phyloP scores from a whole-genome alignment of 2,329 filamentous ascomycete species.

The Ascochyta clinopodiicola region DNA sequence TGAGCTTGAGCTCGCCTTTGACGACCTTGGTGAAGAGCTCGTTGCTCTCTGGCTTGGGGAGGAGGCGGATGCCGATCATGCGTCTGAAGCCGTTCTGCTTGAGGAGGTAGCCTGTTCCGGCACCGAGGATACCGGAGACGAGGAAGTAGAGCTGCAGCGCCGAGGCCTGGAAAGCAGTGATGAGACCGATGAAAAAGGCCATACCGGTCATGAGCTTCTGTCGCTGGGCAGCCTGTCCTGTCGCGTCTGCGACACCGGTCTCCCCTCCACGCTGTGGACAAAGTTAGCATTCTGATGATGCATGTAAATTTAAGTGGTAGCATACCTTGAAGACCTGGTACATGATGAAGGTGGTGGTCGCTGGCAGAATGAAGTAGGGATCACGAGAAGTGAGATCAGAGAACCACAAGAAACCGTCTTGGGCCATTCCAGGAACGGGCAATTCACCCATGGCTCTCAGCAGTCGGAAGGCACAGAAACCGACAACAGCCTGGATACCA shows the following conservation, averaged over 20 bases:
- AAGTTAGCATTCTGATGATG: slow-evolving; percentile 27
- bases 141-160: slow-evolving; percentile 70
- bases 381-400: slow-evolving; percentile 76
- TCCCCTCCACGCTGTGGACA: slow-evolving; percentile 57
- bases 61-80: slow-evolving; percentile 43
- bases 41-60: slow-evolving; percentile 33
- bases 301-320: slow-evolving; percentile 7
- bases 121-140: slow-evolving; percentile 50
- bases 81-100: slow-evolving; percentile 46
- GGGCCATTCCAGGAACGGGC: slow-evolving; percentile 80
- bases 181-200: slow-evolving; percentile 59
- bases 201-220: slow-evolving; percentile 56
- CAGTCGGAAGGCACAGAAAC: slow-evolving; percentile 81
- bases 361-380: slow-evolving; percentile 78
- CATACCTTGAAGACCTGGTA: slow-evolving; percentile 65
- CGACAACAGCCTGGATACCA: slow-evolving; percentile 70
- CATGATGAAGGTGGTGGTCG: slow-evolving; percentile 63
- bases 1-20: slow-evolving; percentile 35
- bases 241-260: slow-evolving; percentile 46
- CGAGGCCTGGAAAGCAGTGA: slow-evolving; percentile 64
- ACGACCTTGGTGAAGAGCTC: slow-evolving; percentile 37
- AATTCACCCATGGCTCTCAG: slow-evolving; percentile 75
- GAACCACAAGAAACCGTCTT: slow-evolving; percentile 78
- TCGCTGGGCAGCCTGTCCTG: slow-evolving; percentile 11
- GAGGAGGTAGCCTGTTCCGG: slow-evolving; percentile 49